Conservation (phyloP, 225 moss, liverwort and hornwort species). For the Thuidium tamariscinum region DNA sequence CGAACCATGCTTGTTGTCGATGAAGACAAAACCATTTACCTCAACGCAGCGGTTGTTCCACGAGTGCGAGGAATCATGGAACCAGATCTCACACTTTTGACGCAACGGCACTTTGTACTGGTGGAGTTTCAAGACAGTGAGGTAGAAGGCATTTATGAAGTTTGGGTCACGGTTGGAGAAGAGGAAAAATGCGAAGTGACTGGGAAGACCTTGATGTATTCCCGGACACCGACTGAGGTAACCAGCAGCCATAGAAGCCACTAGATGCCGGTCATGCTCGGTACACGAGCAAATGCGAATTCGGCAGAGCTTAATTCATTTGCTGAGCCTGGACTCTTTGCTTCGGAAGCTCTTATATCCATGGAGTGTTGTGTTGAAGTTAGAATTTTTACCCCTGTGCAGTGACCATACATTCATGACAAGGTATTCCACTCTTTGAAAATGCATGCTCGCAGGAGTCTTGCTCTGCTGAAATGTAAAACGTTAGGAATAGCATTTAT, state of each 20-base stretch:
- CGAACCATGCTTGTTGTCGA: constrained; percentile 73
- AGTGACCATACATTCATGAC: background rate
- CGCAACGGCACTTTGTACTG: constrained; percentile 67
- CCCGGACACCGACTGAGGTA: constrained; percentile 8
- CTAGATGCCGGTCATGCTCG: background rate
- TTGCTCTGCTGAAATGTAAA: background rate
- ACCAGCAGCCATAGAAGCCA: background rate
- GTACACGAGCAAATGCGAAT: background rate
- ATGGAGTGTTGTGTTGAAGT: background rate
- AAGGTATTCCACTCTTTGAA: background rate
- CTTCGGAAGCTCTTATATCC: background rate
- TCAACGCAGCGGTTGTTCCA: constrained; percentile 92
- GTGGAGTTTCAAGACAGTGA: constrained; percentile 47
- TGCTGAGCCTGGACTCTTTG: background rate
- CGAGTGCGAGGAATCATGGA: constrained; percentile 35
- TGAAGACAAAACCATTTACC: constrained; percentile 57
- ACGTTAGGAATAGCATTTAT: background rate
- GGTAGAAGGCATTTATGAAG: constrained; percentile 39
- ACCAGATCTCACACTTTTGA: constrained; percentile 2
- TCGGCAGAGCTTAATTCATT: background rate
- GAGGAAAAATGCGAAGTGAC: constrained; percentile 12
- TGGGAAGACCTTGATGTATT: constrained; percentile 35
- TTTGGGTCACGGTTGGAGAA: constrained; percentile 64
- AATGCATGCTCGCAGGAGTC: background rate
- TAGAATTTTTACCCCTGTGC: background rate